Percentiles rank a stretch among this genome's conserved stretches.
phyloP scores from a whole-genome alignment of 331 rosid species.

The Rosa hybrid region DNA sequence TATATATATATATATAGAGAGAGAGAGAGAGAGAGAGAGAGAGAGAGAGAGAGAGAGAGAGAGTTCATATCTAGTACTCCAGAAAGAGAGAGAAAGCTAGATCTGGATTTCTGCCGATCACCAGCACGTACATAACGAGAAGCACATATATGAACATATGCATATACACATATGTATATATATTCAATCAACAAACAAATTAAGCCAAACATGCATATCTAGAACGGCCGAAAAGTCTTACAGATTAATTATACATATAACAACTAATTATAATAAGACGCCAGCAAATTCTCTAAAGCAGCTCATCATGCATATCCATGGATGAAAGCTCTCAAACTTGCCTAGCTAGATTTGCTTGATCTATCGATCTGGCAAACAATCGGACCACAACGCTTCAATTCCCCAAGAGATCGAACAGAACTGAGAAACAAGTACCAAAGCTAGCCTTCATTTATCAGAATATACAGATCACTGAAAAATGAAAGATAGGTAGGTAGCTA shows the following conservation, averaged over 20 bases:
- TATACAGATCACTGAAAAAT: not conserved
- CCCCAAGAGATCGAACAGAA: conserved; percentile 60
- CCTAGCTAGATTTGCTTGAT: conserved; percentile 42
- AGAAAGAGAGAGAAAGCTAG: not conserved
- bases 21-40: no score
- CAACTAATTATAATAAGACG: not conserved
- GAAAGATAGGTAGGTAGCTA: conserved; percentile 6
- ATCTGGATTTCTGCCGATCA: not conserved
- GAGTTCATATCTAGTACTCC: not conserved
- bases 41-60: not conserved
- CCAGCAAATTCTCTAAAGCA: conserved; percentile 2
- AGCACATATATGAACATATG: not conserved
- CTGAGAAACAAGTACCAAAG: conserved; percentile 9
- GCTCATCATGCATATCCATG: conserved; percentile 10
- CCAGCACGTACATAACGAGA: not conserved
- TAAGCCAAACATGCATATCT: not conserved
- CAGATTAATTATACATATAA: not conserved
- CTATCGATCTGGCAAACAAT: conserved; percentile 58
- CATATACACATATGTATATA: not conserved
- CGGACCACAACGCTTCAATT: conserved; percentile 93
- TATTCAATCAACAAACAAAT: not conserved
- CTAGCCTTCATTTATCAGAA: conserved; percentile 8
- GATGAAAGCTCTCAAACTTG: conserved; percentile 15
- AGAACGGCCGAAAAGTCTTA: conserved; percentile 14
- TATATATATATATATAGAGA: no score